Evolutionary conservation across 2,329 filamentous ascomycete genomes (phyloP), one percentile per base, ranked within the genome.

Genomic region (Colletotrichum viniferum): DNA sequence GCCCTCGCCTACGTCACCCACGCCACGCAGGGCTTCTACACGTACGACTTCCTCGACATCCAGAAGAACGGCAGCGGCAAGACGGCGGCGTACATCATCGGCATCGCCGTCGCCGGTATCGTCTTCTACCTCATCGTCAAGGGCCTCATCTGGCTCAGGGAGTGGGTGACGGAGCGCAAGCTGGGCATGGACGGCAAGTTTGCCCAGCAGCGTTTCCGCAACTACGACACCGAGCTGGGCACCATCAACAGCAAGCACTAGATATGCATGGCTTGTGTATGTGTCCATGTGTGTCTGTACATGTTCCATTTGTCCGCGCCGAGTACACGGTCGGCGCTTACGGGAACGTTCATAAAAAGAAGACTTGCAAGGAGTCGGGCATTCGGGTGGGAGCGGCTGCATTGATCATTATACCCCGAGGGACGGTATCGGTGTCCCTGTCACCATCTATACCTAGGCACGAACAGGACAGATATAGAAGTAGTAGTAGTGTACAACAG

Each of bases 1-100:
- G 90, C 86, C 1, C 85, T 97, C 18, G 95, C 94, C 2, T 97
- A 95, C 83, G 79, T 97, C 26, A 96, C 94, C 1, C 84, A 90
- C 76, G 91, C 90, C 6, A 92, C 92, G 0, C 88, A 95, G 82
- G 90, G 90, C 4, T 95, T 93, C 82, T 97, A 96, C 83, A 89
- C 94, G 0, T 98, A 98, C 85, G 82, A 80, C 73, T 98, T 98
- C 84, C 89, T 98, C n/a, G 89, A 98, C 81, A 88, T 92, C 2
- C 71, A 65, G 18, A 80, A 82, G 21, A 83, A 89, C 65, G 88
- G 88, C 18, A 82, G 87, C 32, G 89, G 87, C 1, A 84, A 87
- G 8, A 91, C 96, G 5, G 90, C 91, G 1, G 94, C 86, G 3
- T 95, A 94, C 80, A 90, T 91, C 65, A 84, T 94, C 65, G 89